These are phyloP conservation scores for Przewalskia tangutica DNA, from an alignment of 257 asterid species.

Conservation along the genomic window DNA sequence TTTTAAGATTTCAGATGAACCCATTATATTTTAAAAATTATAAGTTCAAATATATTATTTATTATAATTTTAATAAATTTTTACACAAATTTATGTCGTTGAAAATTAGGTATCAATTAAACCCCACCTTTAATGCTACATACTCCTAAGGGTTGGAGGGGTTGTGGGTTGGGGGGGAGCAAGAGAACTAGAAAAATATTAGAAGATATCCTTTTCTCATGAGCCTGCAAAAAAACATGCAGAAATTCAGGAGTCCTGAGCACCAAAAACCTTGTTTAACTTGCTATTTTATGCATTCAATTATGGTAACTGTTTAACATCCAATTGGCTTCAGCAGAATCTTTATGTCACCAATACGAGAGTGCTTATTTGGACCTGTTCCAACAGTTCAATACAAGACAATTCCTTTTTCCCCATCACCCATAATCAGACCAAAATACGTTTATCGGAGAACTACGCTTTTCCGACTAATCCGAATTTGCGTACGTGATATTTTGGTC, in stretches of 20 bases:
- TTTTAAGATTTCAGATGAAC: no score
- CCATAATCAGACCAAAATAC: no score
- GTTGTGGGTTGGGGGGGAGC: not conserved
- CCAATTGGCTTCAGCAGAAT: slow-evolving; percentile 32
- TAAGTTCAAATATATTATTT: no score
- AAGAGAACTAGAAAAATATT: not conserved
- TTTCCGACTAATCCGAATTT: no score
- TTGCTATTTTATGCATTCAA: slow-evolving; percentile 31
- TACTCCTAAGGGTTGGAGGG: not conserved
- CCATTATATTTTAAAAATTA: no score
- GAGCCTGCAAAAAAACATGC: slow-evolving; percentile 50
- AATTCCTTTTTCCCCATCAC: not conserved
- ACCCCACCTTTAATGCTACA: no score
- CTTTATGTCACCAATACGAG: slow-evolving; percentile 55
- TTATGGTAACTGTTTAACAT: slow-evolving; percentile 45
- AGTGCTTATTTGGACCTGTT: slow-evolving; percentile 23
- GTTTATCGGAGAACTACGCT: no score
- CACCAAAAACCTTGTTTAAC: slow-evolving; percentile 12
- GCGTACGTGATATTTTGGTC: no score
- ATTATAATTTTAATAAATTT: no score
- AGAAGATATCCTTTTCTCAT: slow-evolving; percentile 40
- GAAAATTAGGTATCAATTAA: no score
- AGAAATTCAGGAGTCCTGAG: slow-evolving; percentile 46
- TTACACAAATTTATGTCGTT: no score
- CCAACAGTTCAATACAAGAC: slow-evolving; percentile 20